phyloP scores from a whole-genome alignment of 73 alveolate genomes.

The Tetrahymena elliotti region DNA sequence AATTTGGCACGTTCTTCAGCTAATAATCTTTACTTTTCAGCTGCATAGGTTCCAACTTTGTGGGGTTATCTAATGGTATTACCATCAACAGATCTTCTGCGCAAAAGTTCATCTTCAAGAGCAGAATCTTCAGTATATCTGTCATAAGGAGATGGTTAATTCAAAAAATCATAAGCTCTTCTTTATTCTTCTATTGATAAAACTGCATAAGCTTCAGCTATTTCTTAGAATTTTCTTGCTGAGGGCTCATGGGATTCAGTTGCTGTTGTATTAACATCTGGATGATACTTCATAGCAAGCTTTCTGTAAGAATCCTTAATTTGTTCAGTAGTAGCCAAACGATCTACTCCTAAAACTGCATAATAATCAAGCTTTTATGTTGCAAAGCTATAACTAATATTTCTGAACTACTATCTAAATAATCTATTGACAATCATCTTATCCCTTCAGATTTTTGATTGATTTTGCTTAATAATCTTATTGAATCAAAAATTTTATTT shows the following conservation, averaged over 20 bases:
- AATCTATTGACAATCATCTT: not conserved
- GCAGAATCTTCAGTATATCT: not conserved
- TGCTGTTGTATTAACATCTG: slow-evolving; percentile 38
- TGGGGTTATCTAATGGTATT: not conserved
- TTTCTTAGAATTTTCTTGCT: slow-evolving; percentile 68
- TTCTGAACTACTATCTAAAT: not conserved
- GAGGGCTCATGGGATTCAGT: slow-evolving; percentile 33
- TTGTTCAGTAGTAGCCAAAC: slow-evolving; percentile 64
- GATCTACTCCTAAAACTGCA: slow-evolving; percentile 63
- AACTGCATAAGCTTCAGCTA: slow-evolving; percentile 82
- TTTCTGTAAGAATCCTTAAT: slow-evolving; percentile 74
- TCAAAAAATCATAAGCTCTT: slow-evolving; percentile 54
- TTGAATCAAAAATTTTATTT: not conserved
- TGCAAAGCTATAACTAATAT: not conserved
- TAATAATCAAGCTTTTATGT: slow-evolving; percentile 47
- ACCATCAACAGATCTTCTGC: slow-evolving; percentile 10
- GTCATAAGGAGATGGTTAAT: not conserved
- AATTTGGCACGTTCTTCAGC: slow-evolving; percentile 37
- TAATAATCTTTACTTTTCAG: slow-evolving; percentile 14
- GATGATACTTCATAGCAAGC: slow-evolving; percentile 73
- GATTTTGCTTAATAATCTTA: not conserved
- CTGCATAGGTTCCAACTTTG: slow-evolving; percentile 38
- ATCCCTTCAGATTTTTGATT: not conserved
- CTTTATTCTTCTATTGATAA: slow-evolving; percentile 63
- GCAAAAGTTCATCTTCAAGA: not conserved